These are phyloP conservation scores for Neofusicoccum umdonicola DNA, from an alignment of 2,329 filamentous ascomycete genomes.

Conservation along the genomic window DNA sequence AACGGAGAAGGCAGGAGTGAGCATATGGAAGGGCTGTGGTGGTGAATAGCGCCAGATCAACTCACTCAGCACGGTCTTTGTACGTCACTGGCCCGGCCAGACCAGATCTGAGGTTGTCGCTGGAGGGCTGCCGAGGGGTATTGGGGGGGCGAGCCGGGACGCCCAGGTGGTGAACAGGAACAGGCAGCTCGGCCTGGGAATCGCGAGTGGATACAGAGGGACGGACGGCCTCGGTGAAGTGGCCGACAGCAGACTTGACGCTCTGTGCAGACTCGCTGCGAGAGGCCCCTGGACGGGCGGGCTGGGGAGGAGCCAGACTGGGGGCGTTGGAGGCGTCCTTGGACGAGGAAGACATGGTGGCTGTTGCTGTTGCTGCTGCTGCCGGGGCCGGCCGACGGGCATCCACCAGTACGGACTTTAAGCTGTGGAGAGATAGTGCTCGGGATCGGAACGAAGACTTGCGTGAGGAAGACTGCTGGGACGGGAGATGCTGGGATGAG, in stretches of 20 bases:
- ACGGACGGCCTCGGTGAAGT: neutral
- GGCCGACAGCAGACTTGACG: neutral
- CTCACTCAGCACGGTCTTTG: neutral
- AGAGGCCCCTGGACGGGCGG: neutral
- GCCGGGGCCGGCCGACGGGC: neutral
- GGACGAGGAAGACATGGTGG: neutral
- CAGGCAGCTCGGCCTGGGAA: constrained; percentile 14
- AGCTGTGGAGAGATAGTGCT: constrained; percentile 4
- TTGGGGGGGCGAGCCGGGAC: constrained; percentile 8
- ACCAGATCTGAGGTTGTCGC: constrained; percentile 7
- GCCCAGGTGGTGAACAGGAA: neutral
- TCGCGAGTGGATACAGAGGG: constrained; percentile 10
- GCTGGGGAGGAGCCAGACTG: constrained; percentile 2
- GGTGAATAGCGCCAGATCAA: neutral
- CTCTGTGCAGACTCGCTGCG: constrained; percentile 4
- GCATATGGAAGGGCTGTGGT: neutral
- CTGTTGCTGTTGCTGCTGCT: neutral
- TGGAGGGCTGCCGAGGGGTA: constrained; percentile 2
- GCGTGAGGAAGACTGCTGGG: neutral
- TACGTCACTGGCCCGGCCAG: constrained; percentile 4
- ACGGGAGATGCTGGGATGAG: neutral
- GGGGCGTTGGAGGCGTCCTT: neutral
- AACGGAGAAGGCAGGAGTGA: too few relatives aligned
- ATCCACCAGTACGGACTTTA: constrained; percentile 11
- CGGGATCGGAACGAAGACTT: neutral